These are phyloP conservation scores for Candida gorgasii DNA, from an alignment of 805 yeast species.

Conservation along the genomic window DNA sequence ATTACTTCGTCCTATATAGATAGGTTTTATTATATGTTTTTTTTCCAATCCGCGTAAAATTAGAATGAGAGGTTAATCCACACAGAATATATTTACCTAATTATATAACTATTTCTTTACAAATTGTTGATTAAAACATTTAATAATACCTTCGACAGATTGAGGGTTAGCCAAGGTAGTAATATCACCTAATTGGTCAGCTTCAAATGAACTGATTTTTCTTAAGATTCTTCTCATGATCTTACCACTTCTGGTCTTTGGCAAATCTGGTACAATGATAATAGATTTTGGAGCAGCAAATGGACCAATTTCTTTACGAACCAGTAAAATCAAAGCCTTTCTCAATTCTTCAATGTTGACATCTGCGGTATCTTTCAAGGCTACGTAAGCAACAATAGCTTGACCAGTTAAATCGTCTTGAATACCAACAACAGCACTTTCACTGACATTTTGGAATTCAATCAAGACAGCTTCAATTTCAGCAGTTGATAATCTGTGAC, in stretches of 20 bases:
- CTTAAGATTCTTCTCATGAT: constrained; percentile 85
- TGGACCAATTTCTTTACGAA: constrained; percentile 79
- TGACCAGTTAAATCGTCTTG: constrained; percentile 84
- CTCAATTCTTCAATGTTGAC: constrained; percentile 56
- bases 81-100: constrained; percentile 3
- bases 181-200: constrained; percentile 79
- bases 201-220: constrained; percentile 72
- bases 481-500: constrained; percentile 86
- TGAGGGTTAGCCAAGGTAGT: constrained; percentile 77
- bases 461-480: constrained; percentile 83
- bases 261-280: constrained; percentile 72
- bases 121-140: constrained; percentile 38
- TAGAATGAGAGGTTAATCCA: background rate
- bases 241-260: constrained; percentile 85
- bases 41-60: no score
- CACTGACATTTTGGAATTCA: constrained; percentile 70
- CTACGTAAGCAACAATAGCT: constrained; percentile 81
- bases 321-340: constrained; percentile 66
- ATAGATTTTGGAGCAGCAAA: constrained; percentile 83
- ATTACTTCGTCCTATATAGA: no score
- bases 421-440: constrained; percentile 82
- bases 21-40: no score
- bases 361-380: constrained; percentile 56
- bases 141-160: constrained; percentile 66
- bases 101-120: constrained; percentile 31